These are phyloP conservation scores for Termitomyces sp. DNA, from an alignment of 768 basidiomycete species.

Conservation along the genomic window DNA sequence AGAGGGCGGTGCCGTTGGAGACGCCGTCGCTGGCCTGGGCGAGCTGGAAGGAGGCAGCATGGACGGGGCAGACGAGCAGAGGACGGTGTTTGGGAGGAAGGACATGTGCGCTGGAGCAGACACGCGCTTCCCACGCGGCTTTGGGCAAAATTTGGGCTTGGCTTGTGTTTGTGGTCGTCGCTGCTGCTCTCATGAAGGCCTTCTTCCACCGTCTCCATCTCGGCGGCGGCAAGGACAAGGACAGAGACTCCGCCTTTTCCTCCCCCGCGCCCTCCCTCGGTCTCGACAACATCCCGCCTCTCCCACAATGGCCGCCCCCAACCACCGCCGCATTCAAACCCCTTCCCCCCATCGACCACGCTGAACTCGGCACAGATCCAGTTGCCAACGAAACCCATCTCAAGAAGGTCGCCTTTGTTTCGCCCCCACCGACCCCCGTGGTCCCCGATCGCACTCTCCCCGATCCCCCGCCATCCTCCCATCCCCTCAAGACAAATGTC, in stretches of 20 bases:
- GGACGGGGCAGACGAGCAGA: not conserved
- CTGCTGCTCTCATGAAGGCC: slow-evolving; percentile 73
- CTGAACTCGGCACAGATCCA: not conserved
- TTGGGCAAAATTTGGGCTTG: slow-evolving; percentile 23
- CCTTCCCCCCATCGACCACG: slow-evolving; percentile 40
- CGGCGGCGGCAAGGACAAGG: slow-evolving; percentile 65
- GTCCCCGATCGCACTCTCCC: slow-evolving; percentile 53
- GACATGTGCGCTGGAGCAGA: slow-evolving; percentile 9
- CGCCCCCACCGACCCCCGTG: slow-evolving; percentile 69
- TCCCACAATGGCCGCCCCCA: slow-evolving; percentile 65
- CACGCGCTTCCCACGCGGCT: slow-evolving; percentile 20
- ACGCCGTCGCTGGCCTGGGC: slow-evolving; percentile 56
- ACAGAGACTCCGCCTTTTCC: slow-evolving; percentile 32
- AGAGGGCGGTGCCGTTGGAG: slow-evolving; percentile 79
- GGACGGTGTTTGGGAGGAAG: slow-evolving; percentile 10
- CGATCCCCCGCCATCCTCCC: slow-evolving; percentile 26
- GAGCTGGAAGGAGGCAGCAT: slow-evolving; percentile 44
- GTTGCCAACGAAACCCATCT: slow-evolving; percentile 42
- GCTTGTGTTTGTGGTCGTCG: slow-evolving; percentile 22
- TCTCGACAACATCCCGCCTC: slow-evolving; percentile 64
- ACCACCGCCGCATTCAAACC: slow-evolving; percentile 54
- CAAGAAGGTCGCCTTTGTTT: slow-evolving; percentile 88
- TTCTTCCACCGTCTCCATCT: slow-evolving; percentile 76
- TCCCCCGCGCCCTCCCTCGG: slow-evolving; percentile 22
- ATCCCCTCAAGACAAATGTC: slow-evolving; percentile 60